Base-by-base conservation (phyloP, 2,329 filamentous ascomycete genomes). In the Botrytis hyacinthi region DNA sequence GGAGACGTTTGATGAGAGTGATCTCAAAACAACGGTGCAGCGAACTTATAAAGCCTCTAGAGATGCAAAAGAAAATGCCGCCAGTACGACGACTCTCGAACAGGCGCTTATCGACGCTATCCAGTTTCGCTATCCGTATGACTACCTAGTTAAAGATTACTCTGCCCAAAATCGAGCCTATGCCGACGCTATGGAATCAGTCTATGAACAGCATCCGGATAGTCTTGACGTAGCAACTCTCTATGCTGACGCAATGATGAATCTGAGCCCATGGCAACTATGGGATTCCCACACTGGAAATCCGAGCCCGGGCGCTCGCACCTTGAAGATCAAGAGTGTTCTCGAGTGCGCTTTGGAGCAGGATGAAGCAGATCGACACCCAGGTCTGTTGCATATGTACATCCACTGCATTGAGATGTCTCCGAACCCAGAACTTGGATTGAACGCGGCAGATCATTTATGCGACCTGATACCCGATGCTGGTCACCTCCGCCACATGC, bases 341-440 rank as follows among this genome's bases (percentile, higher is more conserved):
- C 83, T 93, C 2, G 90, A 93, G 46, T 82, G 80, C 5, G 89
- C 89, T 0, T 82, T 95, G 29, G 78, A 81, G 2, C 83, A 85
- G 4, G 80, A 84, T 1, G 84, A 83, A 26, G 87, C 84, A 0
- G 80, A 84, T 5, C 77, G 83, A 10, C 93, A 96, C 78, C 90
- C 92, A 0, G 92, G 92, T 0, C 81, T 94, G 0, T 83, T 94
- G 9, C 92, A 95, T 80, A 82, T 93, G 46, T 94, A 94, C 80
- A 92, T 94, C 57, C 92, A 94, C 77, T 86, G 93, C 5, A 92
- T 93, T 85, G 92, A 94, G 79, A 93, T 93, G 92, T 93, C 91
- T 0, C 83, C 84, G 0, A 85, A 84, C 0, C 92, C 92, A 0
- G 92, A 93, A 79, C 80, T 82, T 1, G 92, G 90, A 1, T 80